phyloP scores from a whole-genome alignment of 805 yeast genomes.

The Starmerella stigmatis region DNA sequence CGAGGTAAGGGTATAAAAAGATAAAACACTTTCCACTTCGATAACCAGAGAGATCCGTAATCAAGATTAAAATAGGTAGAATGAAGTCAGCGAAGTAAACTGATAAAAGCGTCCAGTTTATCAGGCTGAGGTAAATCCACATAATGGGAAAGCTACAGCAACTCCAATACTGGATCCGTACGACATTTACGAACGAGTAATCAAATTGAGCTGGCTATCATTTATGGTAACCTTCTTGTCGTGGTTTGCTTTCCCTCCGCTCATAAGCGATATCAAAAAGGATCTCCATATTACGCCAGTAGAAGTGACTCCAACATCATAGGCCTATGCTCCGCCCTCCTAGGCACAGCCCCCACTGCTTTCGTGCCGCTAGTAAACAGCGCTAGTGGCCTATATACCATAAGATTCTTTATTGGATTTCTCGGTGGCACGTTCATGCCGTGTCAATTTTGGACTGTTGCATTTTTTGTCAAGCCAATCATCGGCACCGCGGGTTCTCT shows the following conservation, averaged over 20 bases:
- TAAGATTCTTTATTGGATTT: conserved; percentile 29
- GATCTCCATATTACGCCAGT: conserved; percentile 16
- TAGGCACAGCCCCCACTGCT: conserved; percentile 19
- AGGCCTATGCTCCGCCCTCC: conserved; percentile 16
- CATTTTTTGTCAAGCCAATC: conserved; percentile 17
- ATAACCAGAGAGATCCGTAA: too few relatives aligned
- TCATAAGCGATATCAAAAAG: conserved; percentile 12
- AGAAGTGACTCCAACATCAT: conserved; percentile 18
- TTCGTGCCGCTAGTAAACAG: conserved; percentile 21
- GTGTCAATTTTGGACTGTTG: conserved; percentile 17
- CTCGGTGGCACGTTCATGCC: conserved; percentile 26
- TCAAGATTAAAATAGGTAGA: too few relatives aligned
- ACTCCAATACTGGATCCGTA: conserved; percentile 15
- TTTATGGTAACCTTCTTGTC: conserved; percentile 19
- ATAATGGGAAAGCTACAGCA: conserved; percentile 16
- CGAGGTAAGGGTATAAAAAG: too few relatives aligned
- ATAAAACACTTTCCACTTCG: too few relatives aligned
- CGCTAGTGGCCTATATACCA: conserved; percentile 26
- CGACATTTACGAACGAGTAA: conserved; percentile 15
- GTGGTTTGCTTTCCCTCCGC: conserved; percentile 22
- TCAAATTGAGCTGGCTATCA: conserved; percentile 16
- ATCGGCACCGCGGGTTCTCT: conserved; percentile 17
- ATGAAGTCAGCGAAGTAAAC: neutral
- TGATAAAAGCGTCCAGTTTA: conserved; percentile 10
- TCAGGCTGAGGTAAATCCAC: conserved; percentile 14